These are phyloP conservation scores for Nymphaea thermarum DNA, from an alignment of 164 flowering plant species.

Conservation along the genomic window DNA sequence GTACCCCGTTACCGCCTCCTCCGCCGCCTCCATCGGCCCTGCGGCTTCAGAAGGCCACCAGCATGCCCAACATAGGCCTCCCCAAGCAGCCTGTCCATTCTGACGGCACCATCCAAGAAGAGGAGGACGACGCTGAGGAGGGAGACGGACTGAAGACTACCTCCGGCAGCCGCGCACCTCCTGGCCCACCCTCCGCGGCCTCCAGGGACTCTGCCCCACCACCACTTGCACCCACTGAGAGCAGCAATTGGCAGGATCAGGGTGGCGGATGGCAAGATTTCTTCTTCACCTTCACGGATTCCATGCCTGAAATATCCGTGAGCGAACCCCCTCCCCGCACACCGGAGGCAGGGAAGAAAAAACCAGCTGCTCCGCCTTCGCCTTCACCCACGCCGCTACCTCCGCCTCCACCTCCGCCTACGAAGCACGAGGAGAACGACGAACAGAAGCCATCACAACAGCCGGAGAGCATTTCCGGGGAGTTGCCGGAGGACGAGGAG, in stretches of 20 bases:
- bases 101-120: not conserved
- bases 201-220: too few relatives aligned
- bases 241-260: not conserved
- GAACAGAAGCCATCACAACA: not conserved
- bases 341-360: constrained; percentile 5
- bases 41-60: not conserved
- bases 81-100: not conserved
- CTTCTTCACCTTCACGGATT: constrained; percentile 40
- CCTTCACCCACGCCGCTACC: constrained; percentile 1
- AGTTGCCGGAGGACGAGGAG: constrained; percentile 5
- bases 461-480: not conserved
- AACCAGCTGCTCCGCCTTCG: constrained; percentile 11
- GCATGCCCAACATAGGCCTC: not conserved
- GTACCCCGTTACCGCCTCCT: not conserved
- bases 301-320: constrained; percentile 16
- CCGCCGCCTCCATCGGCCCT: not conserved
- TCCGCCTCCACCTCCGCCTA: not conserved
- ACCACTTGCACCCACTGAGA: not conserved
- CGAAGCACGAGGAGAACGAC: not conserved
- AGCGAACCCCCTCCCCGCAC: constrained; percentile 47
- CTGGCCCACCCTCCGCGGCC: not conserved
- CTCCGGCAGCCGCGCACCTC: not conserved
- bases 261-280: constrained; percentile 10
- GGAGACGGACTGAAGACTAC: not conserved
- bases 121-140: not conserved